Evolutionary conservation across 176 grass and related monocot genomes (phyloP).

Genomic region (Areca catechu): DNA sequence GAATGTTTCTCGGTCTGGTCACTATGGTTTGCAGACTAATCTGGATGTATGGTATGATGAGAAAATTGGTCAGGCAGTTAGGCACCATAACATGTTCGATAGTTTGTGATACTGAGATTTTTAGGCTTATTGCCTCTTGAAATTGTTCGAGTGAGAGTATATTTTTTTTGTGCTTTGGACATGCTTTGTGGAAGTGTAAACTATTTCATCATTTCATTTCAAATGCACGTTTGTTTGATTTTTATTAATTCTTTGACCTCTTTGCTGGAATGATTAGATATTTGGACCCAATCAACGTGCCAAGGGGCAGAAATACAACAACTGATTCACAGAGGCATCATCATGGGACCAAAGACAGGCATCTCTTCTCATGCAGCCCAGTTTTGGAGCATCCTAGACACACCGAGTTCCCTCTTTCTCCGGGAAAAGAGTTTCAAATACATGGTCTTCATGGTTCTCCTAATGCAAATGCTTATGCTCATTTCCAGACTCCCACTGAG

Average conservation of each 20-base stretch:
- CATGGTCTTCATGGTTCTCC: conserved; percentile 34
- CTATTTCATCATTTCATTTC: too few species aligned
- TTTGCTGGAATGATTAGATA: conserved; percentile 4
- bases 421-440: conserved; percentile 32
- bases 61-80: too few species aligned
- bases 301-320: conserved; percentile 33
- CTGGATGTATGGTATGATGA: too few species aligned
- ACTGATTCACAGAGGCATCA: conserved; percentile 23
- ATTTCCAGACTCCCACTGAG: conserved; percentile 39
- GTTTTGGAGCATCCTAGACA: conserved; percentile 36
- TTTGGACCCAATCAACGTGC: conserved; percentile 15
- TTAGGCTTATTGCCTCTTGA: too few species aligned
- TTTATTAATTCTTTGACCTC: background rate
- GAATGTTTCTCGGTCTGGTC: too few species aligned
- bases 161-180: too few species aligned
- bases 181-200: too few species aligned
- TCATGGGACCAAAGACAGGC: conserved; percentile 32
- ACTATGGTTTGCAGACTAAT: too few species aligned
- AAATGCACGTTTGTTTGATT: background rate
- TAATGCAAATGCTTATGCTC: conserved; percentile 30
- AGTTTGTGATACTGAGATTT: too few species aligned
- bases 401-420: conserved; percentile 29
- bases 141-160: too few species aligned
- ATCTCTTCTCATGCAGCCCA: conserved; percentile 37
- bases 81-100: too few species aligned